A percentile compares a stretch with the other conserved stretches of the same genome.
Conservation (phyloP, 1,139 yeast species). For the Petasospora fabianii region DNA sequence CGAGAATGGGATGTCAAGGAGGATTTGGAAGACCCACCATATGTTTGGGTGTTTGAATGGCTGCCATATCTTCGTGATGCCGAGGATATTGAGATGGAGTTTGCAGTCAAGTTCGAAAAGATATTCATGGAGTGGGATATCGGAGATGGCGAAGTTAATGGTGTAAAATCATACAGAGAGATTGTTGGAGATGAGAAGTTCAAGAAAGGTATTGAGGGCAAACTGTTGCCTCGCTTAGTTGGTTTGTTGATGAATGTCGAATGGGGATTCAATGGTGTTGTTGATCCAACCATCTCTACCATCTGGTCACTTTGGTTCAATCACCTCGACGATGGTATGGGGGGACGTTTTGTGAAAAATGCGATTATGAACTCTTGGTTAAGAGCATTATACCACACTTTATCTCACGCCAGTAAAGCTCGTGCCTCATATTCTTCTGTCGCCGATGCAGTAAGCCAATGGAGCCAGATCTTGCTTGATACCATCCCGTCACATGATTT, state of each 20-base stretch:
- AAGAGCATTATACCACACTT: conserved; percentile 24
- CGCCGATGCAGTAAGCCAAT: conserved; percentile 5
- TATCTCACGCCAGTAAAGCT: conserved; percentile 15
- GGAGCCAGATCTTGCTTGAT: conserved; percentile 14
- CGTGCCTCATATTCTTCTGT: conserved; percentile 2
- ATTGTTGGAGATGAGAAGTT: conserved; percentile 33
- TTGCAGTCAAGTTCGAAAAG: conserved; percentile 31
- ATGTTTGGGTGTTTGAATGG: conserved; percentile 45
- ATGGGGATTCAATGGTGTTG: conserved; percentile 6
- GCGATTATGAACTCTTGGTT: conserved; percentile 28
- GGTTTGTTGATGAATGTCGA: conserved; percentile 16
- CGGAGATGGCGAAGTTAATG: conserved; percentile 27
- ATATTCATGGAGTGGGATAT: conserved; percentile 36
- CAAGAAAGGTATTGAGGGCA: conserved; percentile 24
- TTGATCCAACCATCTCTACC: conserved; percentile 6
- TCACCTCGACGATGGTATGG: conserved; percentile 10
- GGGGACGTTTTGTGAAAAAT: conserved; percentile 27
- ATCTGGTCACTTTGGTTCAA: conserved; percentile 29
- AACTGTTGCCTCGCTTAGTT: conserved; percentile 35
- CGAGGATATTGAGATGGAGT: conserved; percentile 23
- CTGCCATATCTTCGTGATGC: conserved; percentile 31
- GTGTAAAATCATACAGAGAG: conserved; percentile 36
- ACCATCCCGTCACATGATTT: neutral
- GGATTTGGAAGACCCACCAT: conserved; percentile 27
- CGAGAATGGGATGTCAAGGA: conserved; percentile 33